A percentile compares a stretch with the other conserved stretches of the same genome.
phyloP scores from a whole-genome alignment of 164 flowering plant species.

The Umbilicus rupestris region DNA sequence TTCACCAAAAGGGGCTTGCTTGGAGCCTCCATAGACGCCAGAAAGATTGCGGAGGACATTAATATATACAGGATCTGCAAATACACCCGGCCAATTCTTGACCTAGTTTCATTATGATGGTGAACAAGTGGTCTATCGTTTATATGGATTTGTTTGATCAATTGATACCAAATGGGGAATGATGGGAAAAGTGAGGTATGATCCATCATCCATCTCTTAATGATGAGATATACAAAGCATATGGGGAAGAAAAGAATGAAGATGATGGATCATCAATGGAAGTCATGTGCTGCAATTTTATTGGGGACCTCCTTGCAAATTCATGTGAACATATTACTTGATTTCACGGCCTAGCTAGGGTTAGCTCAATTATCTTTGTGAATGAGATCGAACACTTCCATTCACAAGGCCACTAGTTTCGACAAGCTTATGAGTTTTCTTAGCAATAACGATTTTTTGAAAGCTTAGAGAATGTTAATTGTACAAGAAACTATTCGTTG shows the following conservation, averaged over 20 bases:
- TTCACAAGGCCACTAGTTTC: too few relatives aligned
- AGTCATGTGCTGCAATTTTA: neutral
- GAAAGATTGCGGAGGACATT: conserved; percentile 10
- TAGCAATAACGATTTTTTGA: too few relatives aligned
- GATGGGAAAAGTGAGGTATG: neutral
- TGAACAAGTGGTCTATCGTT: neutral
- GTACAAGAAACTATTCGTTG: too few relatives aligned
- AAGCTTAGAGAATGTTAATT: too few relatives aligned
- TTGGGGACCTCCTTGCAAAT: neutral
- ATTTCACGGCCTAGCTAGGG: too few relatives aligned
- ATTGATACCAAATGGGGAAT: neutral
- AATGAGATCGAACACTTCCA: too few relatives aligned
- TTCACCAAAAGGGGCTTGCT: conserved; percentile 16
- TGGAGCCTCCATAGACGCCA: conserved; percentile 22
- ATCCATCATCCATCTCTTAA: neutral
- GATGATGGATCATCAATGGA: conserved; percentile 2
- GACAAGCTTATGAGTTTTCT: too few relatives aligned
- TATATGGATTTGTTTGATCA: too few relatives aligned
- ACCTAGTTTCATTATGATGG: neutral
- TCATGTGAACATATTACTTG: neutral
- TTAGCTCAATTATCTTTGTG: too few relatives aligned
- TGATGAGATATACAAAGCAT: neutral
- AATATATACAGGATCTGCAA: neutral
- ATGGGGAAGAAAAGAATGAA: neutral
- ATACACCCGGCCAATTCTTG: neutral